These are phyloP conservation scores for Quercus dentata DNA, from an alignment of 306 rosid species.

Conservation along the genomic window DNA sequence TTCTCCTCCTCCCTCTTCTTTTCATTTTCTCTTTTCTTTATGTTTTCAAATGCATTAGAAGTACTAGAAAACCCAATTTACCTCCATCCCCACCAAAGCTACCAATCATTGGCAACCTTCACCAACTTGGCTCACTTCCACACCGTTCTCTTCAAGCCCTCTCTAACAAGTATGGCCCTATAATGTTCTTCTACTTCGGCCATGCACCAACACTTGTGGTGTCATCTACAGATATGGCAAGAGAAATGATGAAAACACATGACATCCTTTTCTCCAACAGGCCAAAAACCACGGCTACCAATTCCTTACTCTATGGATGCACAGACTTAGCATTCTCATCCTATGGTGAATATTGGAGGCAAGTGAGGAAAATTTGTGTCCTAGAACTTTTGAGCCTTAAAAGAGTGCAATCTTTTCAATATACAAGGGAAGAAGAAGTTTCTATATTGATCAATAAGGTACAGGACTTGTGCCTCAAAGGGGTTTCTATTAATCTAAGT, in stretches of 20 bases:
- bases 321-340: constrained; percentile 3
- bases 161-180: constrained; percentile 2
- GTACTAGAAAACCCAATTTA: not conserved
- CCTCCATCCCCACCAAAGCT: constrained; percentile 20
- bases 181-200: constrained; percentile 8
- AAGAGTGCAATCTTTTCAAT: constrained; percentile 1
- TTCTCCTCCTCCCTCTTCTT: not conserved
- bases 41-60: not conserved
- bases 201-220: constrained; percentile 17
- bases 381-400: constrained; percentile 7
- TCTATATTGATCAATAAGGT: not conserved
- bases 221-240: constrained; percentile 28
- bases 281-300: not conserved
- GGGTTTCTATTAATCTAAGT: not conserved
- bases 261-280: constrained; percentile 24
- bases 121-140: constrained; percentile 19
- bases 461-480: not conserved
- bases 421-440: constrained; percentile 22
- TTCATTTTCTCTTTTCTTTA: not conserved
- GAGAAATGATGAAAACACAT: constrained; percentile 25
- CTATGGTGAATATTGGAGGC: constrained; percentile 24
- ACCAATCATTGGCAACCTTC: constrained; percentile 21
- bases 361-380: constrained; percentile 1
- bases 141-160: constrained; percentile 22
- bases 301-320: constrained; percentile 20